Base-by-base conservation (phyloP, 768 basidiomycete species). In the Agaricus blazei region DNA sequence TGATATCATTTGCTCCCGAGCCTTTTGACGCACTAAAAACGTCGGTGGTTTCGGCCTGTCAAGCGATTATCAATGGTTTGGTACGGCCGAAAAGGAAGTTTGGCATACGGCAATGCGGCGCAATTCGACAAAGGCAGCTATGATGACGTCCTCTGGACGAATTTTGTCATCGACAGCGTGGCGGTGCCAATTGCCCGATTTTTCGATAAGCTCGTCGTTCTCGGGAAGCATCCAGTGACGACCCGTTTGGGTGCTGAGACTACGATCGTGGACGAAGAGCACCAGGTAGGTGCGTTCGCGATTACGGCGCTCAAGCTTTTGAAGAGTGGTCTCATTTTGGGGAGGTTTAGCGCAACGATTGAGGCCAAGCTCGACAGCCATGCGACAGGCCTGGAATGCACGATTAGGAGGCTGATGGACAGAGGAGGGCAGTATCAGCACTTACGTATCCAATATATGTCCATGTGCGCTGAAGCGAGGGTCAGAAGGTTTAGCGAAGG, bases 201-300 rank as follows among this genome's bases (percentile, higher is more conserved):
- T 77, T 57, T 85, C 78, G 57, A 92, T 80, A 56, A 91, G 76
- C 52, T 91, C 88, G 34, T 55, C 54, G 64, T 89, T 88, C 73
- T 92, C 90, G 8, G 87, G 88, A 19, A 93, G 77, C 91, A 93
- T 93, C 89, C 89, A 92, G 57, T 82, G 84, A 42, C 87, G 77
- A 47, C 90, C 91, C 1, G 90, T 92, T 68, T 93, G 90, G 68
- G 87, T 91, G 70, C 85, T 88, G 45, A 93, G 76, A 63, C 87
- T 89, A 52, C 90, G 85, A 68, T 93, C 90, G 63, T 93, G 91
- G 42, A 90, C 85, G 63, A 88, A 93, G 12, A 93, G 70, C 12
- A 93, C 89, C 47, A 93, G 81, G 67, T 90, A 93, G 1, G 90
- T 91, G 57, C 90, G 81, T 70, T 93, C 91, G 59, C 88, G 78